Conservation (phyloP, 768 basidiomycete genomes). For the Leccinum subgranulosum region DNA sequence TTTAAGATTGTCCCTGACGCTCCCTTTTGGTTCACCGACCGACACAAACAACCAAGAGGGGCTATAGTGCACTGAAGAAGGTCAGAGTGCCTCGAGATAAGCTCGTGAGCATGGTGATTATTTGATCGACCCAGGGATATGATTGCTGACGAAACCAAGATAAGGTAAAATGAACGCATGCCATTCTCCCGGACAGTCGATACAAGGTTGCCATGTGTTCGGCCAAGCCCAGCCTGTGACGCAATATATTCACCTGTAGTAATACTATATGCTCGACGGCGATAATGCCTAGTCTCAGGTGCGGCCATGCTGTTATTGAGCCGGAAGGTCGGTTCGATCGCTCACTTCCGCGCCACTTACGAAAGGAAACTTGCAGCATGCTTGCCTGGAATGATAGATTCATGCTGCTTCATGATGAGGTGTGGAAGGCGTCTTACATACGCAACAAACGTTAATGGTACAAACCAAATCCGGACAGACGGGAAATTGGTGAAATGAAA, state of each 20-base stretch:
- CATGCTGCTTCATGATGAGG: conserved; percentile 15
- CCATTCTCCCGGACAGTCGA: not conserved
- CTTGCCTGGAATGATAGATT: conserved; percentile 13
- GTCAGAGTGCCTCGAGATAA: not conserved
- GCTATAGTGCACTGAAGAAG: not conserved
- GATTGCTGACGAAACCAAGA: conserved; percentile 1
- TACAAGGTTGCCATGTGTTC: conserved; percentile 2
- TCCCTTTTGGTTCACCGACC: conserved; percentile 3
- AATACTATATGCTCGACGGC: conserved; percentile 15
- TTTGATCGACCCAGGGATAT: conserved; percentile 2
- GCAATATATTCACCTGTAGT: conserved; percentile 25
- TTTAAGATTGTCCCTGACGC: conserved; percentile 22
- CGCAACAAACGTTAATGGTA: conserved; percentile 18
- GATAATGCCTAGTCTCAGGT: conserved; percentile 14
- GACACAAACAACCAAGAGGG: not conserved
- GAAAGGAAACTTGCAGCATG: conserved; percentile 23
- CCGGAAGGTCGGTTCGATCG: conserved; percentile 20
- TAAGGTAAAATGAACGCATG: conserved; percentile 1
- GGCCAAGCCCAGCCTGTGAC: conserved; percentile 19
- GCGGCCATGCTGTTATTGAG: conserved; percentile 9
- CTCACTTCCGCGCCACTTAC: conserved; percentile 33
- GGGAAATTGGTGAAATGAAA: not conserved
- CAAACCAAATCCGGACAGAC: conserved; percentile 9
- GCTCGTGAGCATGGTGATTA: not conserved
- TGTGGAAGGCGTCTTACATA: conserved; percentile 24